A percentile compares a stretch with the other conserved stretches of the same genome.
Evolutionary conservation across 1,139 yeast genomes (phyloP).

Genomic region (Saccharomyces hybrid): DNA sequence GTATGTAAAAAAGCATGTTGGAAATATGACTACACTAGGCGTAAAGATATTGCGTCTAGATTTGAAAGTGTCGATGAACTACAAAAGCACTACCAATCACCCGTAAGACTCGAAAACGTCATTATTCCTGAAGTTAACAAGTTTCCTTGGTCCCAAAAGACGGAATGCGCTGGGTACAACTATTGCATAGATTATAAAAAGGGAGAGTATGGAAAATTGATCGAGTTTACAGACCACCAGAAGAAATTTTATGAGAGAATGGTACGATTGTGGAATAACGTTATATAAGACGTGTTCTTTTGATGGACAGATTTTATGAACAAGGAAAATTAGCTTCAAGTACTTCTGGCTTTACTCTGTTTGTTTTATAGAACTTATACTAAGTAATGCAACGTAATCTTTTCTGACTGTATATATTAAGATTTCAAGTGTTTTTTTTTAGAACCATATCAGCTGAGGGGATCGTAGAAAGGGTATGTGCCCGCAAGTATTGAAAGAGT

Average conservation of each 20-base stretch:
- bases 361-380: too few relatives aligned
- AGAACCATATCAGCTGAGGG: too few relatives aligned
- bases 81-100: neutral
- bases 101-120: neutral
- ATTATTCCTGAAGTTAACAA: neutral
- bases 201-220: neutral
- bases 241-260: neutral
- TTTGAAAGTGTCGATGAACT: neutral
- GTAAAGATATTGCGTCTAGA: constrained; percentile 1
- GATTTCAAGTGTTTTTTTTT: too few relatives aligned
- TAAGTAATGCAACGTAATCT: too few relatives aligned
- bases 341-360: too few relatives aligned
- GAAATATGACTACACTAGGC: constrained; percentile 2
- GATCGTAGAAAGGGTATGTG: too few relatives aligned
- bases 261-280: neutral
- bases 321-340: neutral
- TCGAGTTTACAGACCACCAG: neutral
- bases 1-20: constrained; percentile 6
- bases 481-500: too few relatives aligned
- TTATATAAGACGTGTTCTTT: neutral
- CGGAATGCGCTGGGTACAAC: neutral
- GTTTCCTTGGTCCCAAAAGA: neutral
- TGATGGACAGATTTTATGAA: too few relatives aligned
- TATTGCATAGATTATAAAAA: neutral
- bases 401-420: too few relatives aligned